Percentiles rank a stretch among this genome's conserved stretches.
Evolutionary conservation across 2,329 filamentous ascomycete genomes (phyloP).

Genomic region (Nemania diffusa): DNA sequence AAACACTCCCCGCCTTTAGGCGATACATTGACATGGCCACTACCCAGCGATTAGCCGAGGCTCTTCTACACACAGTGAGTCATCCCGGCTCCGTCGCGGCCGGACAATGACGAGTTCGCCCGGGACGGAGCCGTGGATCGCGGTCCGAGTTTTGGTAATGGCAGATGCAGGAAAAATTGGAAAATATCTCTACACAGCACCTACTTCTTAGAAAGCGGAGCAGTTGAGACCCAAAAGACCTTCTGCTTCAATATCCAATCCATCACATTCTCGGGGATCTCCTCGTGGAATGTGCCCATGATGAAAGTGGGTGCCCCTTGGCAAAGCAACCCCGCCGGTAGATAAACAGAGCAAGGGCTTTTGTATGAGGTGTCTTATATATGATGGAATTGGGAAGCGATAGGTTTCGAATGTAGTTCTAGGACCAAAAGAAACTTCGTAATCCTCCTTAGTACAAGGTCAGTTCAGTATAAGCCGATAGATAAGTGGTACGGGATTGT

Average conservation of each 20-base stretch:
- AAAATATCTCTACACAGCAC: constrained; percentile 2
- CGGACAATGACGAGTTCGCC: neutral
- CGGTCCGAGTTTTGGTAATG: neutral
- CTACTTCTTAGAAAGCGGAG: constrained; percentile 63
- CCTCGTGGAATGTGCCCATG: constrained; percentile 49
- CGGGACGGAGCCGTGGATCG: neutral
- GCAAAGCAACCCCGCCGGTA: neutral
- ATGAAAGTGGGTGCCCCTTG: constrained; percentile 15
- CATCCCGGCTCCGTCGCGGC: neutral
- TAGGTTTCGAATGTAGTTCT: neutral
- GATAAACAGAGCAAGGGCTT: neutral
- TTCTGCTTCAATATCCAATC: constrained; percentile 74
- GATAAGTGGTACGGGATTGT: neutral
- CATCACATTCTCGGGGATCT: constrained; percentile 56
- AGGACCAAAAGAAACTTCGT: neutral
- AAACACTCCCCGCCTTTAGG: constrained; percentile 73
- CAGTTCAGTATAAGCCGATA: neutral
- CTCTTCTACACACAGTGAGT: neutral
- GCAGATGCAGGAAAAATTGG: neutral
- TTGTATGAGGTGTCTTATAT: neutral
- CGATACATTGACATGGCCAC: constrained; percentile 77
- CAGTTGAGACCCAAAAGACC: constrained; percentile 80
- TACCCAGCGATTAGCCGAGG: constrained; percentile 12
- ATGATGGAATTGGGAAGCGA: neutral
- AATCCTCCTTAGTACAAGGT: neutral